Conservation (phyloP, 768 basidiomycete genomes). For the Trametes elegans region DNA sequence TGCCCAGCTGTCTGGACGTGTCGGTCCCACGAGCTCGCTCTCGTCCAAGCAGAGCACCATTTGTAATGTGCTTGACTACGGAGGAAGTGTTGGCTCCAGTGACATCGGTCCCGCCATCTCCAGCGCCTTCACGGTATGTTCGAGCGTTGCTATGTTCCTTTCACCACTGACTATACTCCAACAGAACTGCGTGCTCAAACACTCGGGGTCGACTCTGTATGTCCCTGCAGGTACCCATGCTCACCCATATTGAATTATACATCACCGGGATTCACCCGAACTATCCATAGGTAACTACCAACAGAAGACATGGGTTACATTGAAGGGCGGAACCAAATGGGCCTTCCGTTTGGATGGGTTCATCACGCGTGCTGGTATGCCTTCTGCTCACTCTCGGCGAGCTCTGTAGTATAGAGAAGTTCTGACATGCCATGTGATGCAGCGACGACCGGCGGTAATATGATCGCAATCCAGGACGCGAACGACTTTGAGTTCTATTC, state of each 20-base stretch:
- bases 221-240: constrained; percentile 24
- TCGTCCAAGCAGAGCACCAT: constrained; percentile 24
- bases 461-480: constrained; percentile 31
- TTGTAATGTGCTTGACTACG: constrained; percentile 31
- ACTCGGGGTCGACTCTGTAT: constrained; percentile 24
- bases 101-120: constrained; percentile 32
- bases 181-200: constrained; percentile 29
- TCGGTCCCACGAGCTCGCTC: constrained; percentile 26
- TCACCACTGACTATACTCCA: not conserved
- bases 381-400: not conserved
- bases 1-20: constrained; percentile 25
- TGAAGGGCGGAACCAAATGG: constrained; percentile 29
- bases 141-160: not conserved
- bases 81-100: constrained; percentile 29
- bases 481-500: constrained; percentile 33
- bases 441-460: constrained; percentile 30
- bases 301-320: constrained; percentile 31
- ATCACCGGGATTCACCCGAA: not conserved
- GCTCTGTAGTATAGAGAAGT: too few species aligned
- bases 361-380: constrained; percentile 30
- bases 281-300: constrained; percentile 21
- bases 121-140: constrained; percentile 25
- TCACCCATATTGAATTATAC: not conserved
- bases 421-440: not conserved
- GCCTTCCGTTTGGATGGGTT: constrained; percentile 32